Conservation (phyloP, 208 protist species). For the Wallacemonas collosoma region DNA sequence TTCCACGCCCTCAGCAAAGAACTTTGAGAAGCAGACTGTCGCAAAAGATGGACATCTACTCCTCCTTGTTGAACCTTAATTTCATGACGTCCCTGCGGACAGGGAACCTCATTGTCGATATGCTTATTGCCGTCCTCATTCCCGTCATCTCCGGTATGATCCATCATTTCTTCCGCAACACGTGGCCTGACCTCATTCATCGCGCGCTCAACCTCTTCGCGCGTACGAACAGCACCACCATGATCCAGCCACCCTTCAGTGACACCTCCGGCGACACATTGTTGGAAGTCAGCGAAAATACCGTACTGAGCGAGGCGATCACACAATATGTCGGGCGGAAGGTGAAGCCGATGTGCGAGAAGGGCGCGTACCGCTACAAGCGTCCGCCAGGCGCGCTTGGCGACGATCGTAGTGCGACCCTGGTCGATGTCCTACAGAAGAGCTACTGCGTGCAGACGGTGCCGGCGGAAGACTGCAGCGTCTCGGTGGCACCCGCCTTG, state of each 20-base stretch:
- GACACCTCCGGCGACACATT: slow-evolving; percentile 17
- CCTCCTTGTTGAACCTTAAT: slow-evolving; percentile 82
- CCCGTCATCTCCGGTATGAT: slow-evolving; percentile 62
- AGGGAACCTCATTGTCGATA: slow-evolving; percentile 81
- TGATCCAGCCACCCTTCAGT: slow-evolving; percentile 21
- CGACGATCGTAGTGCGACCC: neutral
- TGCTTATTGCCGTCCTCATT: slow-evolving; percentile 81
- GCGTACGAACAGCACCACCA: slow-evolving; percentile 21
- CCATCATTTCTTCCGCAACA: slow-evolving; percentile 42
- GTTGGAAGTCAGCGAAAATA: slow-evolving; percentile 38
- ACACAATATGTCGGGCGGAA: slow-evolving; percentile 54
- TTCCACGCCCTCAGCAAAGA: neutral
- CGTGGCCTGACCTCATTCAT: slow-evolving; percentile 47
- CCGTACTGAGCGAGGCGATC: slow-evolving; percentile 59
- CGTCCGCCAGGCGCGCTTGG: slow-evolving; percentile 8
- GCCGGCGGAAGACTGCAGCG: slow-evolving; percentile 29
- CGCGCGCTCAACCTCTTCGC: slow-evolving; percentile 24
- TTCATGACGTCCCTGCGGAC: slow-evolving; percentile 88
- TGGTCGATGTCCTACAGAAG: slow-evolving; percentile 26
- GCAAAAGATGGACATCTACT: slow-evolving; percentile 71
- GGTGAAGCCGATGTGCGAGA: slow-evolving; percentile 48
- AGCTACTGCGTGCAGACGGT: slow-evolving; percentile 36
- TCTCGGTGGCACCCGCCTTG: slow-evolving; percentile 24
- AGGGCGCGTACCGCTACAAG: slow-evolving; percentile 46
- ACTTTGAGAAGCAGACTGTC: neutral